phyloP scores from a whole-genome alignment of 2,329 filamentous ascomycete species.

The Endocalyx cinctus region DNA sequence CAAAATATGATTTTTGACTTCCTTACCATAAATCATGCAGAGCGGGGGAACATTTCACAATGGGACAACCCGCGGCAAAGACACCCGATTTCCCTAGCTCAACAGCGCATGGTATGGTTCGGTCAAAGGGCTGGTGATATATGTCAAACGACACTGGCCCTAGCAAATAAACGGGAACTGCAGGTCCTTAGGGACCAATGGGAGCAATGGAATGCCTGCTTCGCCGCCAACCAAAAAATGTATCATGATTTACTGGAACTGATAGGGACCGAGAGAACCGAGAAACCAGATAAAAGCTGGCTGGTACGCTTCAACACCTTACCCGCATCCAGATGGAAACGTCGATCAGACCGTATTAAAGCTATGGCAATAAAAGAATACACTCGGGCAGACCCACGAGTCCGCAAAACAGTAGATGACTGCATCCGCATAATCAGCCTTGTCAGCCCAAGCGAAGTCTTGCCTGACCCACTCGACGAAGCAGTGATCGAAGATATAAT shows the following conservation, averaged over 20 bases:
- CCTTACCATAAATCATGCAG: slow-evolving; percentile 2
- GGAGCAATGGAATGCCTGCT: slow-evolving; percentile 6
- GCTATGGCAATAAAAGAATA: slow-evolving; percentile 17
- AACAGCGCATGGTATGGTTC: slow-evolving; percentile 1
- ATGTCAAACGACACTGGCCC: fast-evolving
- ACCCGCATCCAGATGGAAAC: slow-evolving; percentile 16
- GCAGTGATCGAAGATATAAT: no score
- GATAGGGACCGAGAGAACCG: slow-evolving; percentile 7
- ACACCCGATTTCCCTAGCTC: not conserved
- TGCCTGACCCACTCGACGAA: no score
- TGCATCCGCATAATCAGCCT: slow-evolving; percentile 6
- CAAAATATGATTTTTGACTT: slow-evolving; percentile 19
- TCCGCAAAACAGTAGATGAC: slow-evolving; percentile 18
- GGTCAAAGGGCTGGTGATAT: not conserved
- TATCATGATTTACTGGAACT: slow-evolving; percentile 8
- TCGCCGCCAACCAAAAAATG: not conserved
- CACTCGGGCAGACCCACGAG: slow-evolving; percentile 7
- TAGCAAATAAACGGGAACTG: not conserved
- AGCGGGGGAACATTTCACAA: not conserved
- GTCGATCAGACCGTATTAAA: slow-evolving; percentile 6
- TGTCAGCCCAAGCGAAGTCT: no score
- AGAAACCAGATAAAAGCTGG: slow-evolving; percentile 3
- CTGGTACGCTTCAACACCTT: slow-evolving; percentile 12
- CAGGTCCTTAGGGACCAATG: not conserved
- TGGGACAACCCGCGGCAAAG: not conserved